phyloP scores from a whole-genome alignment of 768 basidiomycete species.

The Rhizopogon vinicolor region DNA sequence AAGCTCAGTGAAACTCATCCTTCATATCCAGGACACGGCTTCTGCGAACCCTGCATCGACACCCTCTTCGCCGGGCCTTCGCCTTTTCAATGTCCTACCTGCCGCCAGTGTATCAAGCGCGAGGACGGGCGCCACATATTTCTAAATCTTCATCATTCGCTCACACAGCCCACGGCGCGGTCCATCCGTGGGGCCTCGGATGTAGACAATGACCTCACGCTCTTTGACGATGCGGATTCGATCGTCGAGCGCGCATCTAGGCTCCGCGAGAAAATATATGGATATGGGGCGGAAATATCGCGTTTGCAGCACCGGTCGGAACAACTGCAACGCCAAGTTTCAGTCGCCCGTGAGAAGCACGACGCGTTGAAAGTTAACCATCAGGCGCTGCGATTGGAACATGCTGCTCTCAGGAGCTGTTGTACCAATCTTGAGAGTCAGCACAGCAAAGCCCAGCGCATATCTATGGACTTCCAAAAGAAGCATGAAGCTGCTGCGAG shows the following conservation, averaged over 20 bases:
- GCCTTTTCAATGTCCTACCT: constrained; percentile 19
- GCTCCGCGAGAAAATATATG: constrained; percentile 2
- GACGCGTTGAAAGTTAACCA: constrained; percentile 1
- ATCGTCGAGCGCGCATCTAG: neutral
- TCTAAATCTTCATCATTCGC: constrained; percentile 14
- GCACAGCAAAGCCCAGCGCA: neutral
- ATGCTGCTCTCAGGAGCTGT: constrained; percentile 2
- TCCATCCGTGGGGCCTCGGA: neutral
- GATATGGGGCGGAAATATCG: neutral
- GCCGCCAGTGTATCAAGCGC: constrained; percentile 22
- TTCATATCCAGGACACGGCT: constrained; percentile 25
- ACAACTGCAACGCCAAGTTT: neutral
- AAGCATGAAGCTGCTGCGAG: neutral
- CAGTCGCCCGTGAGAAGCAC: neutral
- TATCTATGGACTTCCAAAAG: neutral
- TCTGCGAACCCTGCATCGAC: constrained; percentile 24
- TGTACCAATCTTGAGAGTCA: neutral
- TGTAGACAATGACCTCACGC: neutral
- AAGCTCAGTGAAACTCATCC: constrained; percentile 6
- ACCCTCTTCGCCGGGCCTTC: constrained; percentile 11
- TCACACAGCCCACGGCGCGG: neutral
- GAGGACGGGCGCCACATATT: constrained; percentile 23
- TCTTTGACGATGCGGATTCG: neutral
- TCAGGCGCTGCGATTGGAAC: constrained; percentile 8
- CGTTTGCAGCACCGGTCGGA: neutral